Percentiles rank a stretch among this genome's conserved stretches.
Conservation (phyloP, 768 basidiomycete species). For the Leccinum longicurvipes region DNA sequence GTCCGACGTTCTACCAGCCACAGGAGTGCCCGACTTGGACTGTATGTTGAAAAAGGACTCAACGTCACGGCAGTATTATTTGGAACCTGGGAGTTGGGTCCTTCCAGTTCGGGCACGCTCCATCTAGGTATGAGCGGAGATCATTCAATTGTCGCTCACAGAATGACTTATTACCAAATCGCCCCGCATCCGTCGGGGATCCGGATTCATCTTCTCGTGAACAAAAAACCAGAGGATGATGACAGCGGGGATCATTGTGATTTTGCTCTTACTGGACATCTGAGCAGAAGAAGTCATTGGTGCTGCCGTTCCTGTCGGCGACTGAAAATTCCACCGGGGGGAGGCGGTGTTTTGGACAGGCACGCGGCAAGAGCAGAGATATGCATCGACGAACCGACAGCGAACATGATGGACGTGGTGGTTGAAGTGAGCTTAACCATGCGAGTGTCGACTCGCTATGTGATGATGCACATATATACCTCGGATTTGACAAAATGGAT, state of each 20-base stretch:
- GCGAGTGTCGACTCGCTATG: background rate
- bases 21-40: background rate
- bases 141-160: background rate
- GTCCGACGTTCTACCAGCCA: background rate
- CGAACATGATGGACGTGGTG: background rate
- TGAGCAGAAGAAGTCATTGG: background rate
- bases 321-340: slow-evolving; percentile 5
- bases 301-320: slow-evolving; percentile 6
- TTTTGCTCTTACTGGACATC: background rate
- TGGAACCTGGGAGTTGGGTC: background rate
- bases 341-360: background rate
- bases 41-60: background rate
- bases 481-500: background rate
- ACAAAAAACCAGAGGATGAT: background rate
- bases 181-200: slow-evolving; percentile 1
- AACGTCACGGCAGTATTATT: background rate
- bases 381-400: background rate
- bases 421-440: background rate
- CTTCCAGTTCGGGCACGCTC: background rate
- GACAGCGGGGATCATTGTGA: background rate
- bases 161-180: background rate
- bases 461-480: too few relatives aligned
- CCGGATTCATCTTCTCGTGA: background rate
- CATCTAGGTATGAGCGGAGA: background rate
- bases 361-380: background rate